Evolutionary conservation across 192 early-diverging fungal species (phyloP), one percentile per base, ranked within the genome.

Genomic region (Backusella sp.): DNA sequence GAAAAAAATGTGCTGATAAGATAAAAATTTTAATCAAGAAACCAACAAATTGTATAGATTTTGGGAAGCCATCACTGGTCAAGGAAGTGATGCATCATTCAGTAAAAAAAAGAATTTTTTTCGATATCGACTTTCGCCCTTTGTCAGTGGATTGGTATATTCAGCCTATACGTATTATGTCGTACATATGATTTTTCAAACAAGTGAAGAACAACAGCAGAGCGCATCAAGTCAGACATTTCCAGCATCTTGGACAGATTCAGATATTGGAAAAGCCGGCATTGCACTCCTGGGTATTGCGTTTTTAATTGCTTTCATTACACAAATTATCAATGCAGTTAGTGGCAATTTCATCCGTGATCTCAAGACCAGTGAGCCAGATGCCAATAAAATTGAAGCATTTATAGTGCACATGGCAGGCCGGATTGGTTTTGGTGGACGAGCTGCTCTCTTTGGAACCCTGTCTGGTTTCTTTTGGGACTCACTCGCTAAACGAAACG

Each of bases 141-240:
- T 87, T 68, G 86, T 87, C 11, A 81, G 79, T 14, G 84, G 79
- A 34, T 73, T 70, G 56, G 86, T 87, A 12, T 87, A 87, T 77
- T 66, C 77, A 35, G 85, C 83, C n/a, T 86, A 86, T 62, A 70
- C 75, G 15, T 77, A 76, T 34, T 86, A 82, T 65, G 75, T 86
- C 3, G 73, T 86, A 11, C 77, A 76, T 34, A 84, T 84, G 70
- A 79, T 84, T 6, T 74, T 80, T 65, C 82, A 81, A 37, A 75
- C 73, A 35, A 35, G 15, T 3, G 73, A 74, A 59, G 44, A 72
- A 69, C 75, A 73, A 73, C 79, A 77, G 66, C 68, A 37, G 52
- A 73, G 66, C 65, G 79, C 76, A 39, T 82, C 78, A 12, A 78
- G 69, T 41, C 68, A 76, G 59, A 79, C 71, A 67, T 78, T 75